Conservation (phyloP, 2,329 filamentous ascomycete species). For the Neofusicoccum kwambonambiense region DNA sequence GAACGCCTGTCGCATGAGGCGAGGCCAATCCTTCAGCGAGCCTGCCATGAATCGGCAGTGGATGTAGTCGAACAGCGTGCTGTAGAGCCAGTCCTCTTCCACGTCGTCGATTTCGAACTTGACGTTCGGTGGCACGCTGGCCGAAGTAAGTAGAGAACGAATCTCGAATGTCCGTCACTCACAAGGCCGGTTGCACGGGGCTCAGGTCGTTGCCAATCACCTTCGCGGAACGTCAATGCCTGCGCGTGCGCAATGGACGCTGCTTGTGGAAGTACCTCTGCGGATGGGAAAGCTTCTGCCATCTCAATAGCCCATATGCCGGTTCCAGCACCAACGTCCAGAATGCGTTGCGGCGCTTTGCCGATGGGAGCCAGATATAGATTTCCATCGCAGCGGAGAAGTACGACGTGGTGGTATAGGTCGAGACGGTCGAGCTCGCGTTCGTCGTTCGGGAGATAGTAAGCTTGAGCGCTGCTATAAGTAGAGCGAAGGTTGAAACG, state of each 20-base stretch:
- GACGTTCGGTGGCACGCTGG: slow-evolving; percentile 37
- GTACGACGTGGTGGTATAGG: background rate
- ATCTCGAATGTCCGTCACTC: background rate
- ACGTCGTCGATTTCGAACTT: slow-evolving; percentile 45
- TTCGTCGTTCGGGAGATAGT: slow-evolving; percentile 13
- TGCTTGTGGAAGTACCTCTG: background rate
- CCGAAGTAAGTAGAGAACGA: background rate
- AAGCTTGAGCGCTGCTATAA: slow-evolving; percentile 19
- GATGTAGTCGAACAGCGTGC: slow-evolving; percentile 35
- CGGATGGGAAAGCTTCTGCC: background rate
- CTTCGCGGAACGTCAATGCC: slow-evolving; percentile 3
- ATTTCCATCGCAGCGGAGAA: background rate
- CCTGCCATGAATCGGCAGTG: slow-evolving; percentile 33
- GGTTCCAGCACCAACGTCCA: slow-evolving; percentile 1
- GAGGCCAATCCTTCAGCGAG: slow-evolving; percentile 34
- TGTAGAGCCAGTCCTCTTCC: slow-evolving; percentile 40
- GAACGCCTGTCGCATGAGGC: slow-evolving; percentile 30
- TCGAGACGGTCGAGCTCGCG: slow-evolving; percentile 1
- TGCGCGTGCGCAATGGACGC: background rate
- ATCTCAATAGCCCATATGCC: slow-evolving; percentile 2
- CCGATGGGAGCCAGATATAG: slow-evolving; percentile 20
- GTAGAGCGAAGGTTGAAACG: background rate
- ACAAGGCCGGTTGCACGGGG: slow-evolving; percentile 4
- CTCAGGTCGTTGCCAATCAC: slow-evolving; percentile 25
- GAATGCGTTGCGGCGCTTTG: slow-evolving; percentile 19